phyloP scores from a whole-genome alignment of 345 rosid genomes.

The Rhizophora apiculata region DNA sequence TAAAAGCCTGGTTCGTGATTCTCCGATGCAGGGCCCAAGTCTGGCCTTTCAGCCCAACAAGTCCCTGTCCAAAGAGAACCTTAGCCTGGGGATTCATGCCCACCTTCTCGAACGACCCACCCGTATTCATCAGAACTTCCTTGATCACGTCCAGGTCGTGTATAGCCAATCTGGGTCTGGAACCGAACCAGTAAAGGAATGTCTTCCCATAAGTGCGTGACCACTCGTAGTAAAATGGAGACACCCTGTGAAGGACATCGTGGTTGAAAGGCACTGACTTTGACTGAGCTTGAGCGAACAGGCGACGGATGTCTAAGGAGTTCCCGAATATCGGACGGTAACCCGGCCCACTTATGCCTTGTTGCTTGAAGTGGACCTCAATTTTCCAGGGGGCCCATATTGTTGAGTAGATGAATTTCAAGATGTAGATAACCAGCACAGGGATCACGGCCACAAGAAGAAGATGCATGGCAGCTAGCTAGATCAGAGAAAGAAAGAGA shows the following conservation, averaged over 20 bases:
- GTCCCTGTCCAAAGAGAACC: constrained; percentile 64
- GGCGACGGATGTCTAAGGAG: constrained; percentile 45
- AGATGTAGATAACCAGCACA: constrained; percentile 23
- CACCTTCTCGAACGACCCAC: constrained; percentile 40
- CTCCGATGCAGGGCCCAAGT: constrained; percentile 68
- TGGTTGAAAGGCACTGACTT: constrained; percentile 42
- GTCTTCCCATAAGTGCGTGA: constrained; percentile 49
- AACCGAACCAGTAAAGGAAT: constrained; percentile 82
- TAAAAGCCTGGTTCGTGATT: constrained; percentile 61
- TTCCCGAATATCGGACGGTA: constrained; percentile 61
- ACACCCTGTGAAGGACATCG: constrained; percentile 41
- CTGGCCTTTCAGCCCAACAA: constrained; percentile 57
- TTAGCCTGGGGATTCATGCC: constrained; percentile 50
- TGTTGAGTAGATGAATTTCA: constrained; percentile 30
- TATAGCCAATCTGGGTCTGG: constrained; percentile 54
- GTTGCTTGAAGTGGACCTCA: constrained; percentile 55
- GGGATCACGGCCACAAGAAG: constrained; percentile 22
- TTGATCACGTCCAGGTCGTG: constrained; percentile 61
- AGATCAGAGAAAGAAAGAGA: too few species aligned
- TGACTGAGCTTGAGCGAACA: constrained; percentile 36
- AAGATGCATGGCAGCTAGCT: not conserved
- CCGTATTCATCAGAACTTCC: constrained; percentile 44
- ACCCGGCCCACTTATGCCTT: constrained; percentile 52
- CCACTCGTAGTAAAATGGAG: constrained; percentile 62
- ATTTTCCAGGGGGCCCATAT: constrained; percentile 58